These are phyloP conservation scores for Protomyces pachydermus DNA, from an alignment of 1,139 yeast genomes.

Conservation along the genomic window DNA sequence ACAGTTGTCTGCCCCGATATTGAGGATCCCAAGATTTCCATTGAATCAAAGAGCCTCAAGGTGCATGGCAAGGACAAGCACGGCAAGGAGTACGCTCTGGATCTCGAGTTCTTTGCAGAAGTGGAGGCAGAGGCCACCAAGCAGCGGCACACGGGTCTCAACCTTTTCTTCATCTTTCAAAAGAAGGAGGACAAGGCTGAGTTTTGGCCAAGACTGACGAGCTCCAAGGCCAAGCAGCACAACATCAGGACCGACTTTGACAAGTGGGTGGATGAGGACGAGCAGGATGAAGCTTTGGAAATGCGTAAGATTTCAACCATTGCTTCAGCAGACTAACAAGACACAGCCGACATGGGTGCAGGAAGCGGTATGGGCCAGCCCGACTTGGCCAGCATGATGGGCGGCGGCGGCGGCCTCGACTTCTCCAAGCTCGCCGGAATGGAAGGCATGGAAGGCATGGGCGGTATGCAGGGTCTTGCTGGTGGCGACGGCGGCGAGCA, in stretches of 20 bases:
- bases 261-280: conserved; percentile 94
- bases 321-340: neutral
- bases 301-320: conserved; percentile 28
- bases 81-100: conserved; percentile 37
- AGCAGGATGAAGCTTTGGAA: conserved; percentile 54
- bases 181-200: conserved; percentile 65
- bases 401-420: conserved; percentile 34
- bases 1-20: conserved; percentile 75
- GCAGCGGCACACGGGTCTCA: conserved; percentile 64
- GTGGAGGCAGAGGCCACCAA: conserved; percentile 52
- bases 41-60: conserved; percentile 55
- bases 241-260: conserved; percentile 92
- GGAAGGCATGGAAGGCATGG: conserved; percentile 34
- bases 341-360: conserved; percentile 36
- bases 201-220: conserved; percentile 88
- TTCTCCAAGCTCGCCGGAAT: conserved; percentile 31
- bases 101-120: conserved; percentile 40
- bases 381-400: conserved; percentile 32
- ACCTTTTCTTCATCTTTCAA: conserved; percentile 62
- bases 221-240: conserved; percentile 63
- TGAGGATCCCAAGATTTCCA: conserved; percentile 55
- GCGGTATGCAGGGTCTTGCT: conserved; percentile 24
- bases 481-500: conserved; percentile 23
- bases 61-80: conserved; percentile 54
- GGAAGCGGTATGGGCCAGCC: conserved; percentile 37